Base-by-base conservation (phyloP, 1,284 basidiomycete species). In the Boletus semigastroideus region DNA sequence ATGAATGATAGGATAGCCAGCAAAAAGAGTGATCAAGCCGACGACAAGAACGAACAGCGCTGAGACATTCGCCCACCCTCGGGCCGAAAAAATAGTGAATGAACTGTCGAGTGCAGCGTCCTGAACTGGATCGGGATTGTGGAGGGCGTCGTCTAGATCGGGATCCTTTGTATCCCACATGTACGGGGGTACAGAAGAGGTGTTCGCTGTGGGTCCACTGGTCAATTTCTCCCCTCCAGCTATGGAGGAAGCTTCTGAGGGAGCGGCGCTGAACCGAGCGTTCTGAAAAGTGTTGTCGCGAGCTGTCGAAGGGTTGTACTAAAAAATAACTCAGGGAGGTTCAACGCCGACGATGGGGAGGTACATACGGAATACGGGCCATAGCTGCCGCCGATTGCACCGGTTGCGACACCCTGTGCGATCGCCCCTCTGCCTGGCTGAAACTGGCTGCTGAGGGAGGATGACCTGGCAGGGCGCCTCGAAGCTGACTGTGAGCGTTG, bases 1-100 rank as follows among this genome's bases (percentile, higher is more conserved):
- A 41, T 75, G 74, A 57, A 92, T 79, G 64, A 94, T 83, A 2
- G 92, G 93, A 63, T 91, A 94, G 34, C 87, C 89, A 22, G 83
- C 82, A 63, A 92, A 91, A 30, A 91, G 78, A 4, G 77, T 79
- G 49, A 90, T 65, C 39, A 92, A 71, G 38, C 82, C 84, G 16
- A 73, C 60, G 28, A 86, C 67, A 44, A 92, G 75, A 49, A 87
- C 48, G 54, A 86, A 57, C 20, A 92, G 76, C 1, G 82, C 81
- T 3, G 75, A 70, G 5, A 73, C 78, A 57, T 91, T 91, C n/a
- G 78, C 71, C 86, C 87, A 91, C 11, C 88, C 88, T 67, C 88
- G 75, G 16, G 72, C 72, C 5, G 87, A 90, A 63, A 87, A 86
- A 14, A 84, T 49, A 4, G 83, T 82, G 51, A 82, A 87, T 12